Percentiles rank a stretch among this genome's conserved stretches.
These are phyloP conservation scores for Clausena lansium DNA, from an alignment of 345 rosid genomes.

Conservation along the genomic window DNA sequence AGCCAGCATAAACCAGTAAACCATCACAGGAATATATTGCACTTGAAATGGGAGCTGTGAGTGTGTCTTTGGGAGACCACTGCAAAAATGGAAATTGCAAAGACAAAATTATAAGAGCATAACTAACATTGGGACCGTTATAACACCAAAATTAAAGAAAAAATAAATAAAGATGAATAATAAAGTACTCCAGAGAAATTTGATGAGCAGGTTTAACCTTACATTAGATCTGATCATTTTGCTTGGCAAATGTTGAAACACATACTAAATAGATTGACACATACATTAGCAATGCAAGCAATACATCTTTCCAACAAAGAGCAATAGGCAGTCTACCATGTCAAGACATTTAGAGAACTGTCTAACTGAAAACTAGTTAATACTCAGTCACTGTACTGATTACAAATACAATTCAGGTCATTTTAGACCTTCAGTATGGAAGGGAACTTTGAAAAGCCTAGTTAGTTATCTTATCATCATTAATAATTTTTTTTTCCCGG, in stretches of 20 bases:
- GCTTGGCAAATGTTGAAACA: not conserved
- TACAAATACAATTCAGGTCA: not conserved
- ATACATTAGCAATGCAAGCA: not conserved
- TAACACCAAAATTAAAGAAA: not conserved
- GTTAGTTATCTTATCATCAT: not conserved
- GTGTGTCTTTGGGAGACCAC: constrained; percentile 55
- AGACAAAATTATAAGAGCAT: not conserved
- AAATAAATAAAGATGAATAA: not conserved
- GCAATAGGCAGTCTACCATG: not conserved
- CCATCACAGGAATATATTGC: constrained; percentile 55
- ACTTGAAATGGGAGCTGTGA: constrained; percentile 45
- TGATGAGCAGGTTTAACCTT: not conserved
- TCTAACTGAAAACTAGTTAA: not conserved
- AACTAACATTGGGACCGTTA: not conserved
- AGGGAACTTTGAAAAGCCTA: not conserved
- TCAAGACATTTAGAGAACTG: not conserved
- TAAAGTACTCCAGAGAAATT: not conserved
- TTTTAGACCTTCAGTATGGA: not conserved
- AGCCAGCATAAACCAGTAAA: constrained; percentile 37
- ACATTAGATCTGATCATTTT: not conserved
- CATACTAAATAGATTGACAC: not conserved
- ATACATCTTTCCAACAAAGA: not conserved
- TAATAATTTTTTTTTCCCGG: not conserved
- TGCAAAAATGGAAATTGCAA: constrained; percentile 11
- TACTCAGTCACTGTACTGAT: not conserved